phyloP scores from a whole-genome alignment of 2,329 filamentous ascomycete genomes.

The Graphilbum ipis-grandicollis region DNA sequence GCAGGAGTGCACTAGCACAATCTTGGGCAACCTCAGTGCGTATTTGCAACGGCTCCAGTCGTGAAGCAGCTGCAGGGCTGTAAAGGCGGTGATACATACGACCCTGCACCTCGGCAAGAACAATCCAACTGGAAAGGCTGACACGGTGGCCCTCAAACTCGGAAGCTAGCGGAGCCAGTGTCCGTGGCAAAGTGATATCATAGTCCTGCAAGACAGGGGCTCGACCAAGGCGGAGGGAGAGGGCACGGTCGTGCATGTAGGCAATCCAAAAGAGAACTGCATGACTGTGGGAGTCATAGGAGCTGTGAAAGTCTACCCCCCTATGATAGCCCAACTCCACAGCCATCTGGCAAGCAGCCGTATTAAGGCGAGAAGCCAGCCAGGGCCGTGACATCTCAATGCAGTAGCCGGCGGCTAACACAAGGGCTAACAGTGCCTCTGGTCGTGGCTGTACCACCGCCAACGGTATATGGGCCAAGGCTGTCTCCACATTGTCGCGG shows the following conservation, averaged over 20 bases:
- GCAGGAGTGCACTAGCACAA: no score
- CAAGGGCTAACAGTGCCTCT: slow-evolving; percentile 39
- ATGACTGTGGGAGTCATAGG: neutral
- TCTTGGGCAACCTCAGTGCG: no score
- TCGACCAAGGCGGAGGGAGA: slow-evolving; percentile 41
- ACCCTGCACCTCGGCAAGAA: slow-evolving; percentile 37
- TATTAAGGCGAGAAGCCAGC: slow-evolving; percentile 42
- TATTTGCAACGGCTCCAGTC: no score
- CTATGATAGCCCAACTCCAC: slow-evolving; percentile 43
- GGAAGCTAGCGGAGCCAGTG: slow-evolving; percentile 11
- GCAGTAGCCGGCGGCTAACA: slow-evolving; percentile 39
- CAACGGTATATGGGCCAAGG: slow-evolving; percentile 25
- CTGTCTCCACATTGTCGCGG: slow-evolving; percentile 6
- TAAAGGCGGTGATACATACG: slow-evolving; percentile 41
- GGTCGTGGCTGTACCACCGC: slow-evolving; percentile 34
- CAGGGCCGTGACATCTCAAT: slow-evolving; percentile 45
- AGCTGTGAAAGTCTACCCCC: no score
- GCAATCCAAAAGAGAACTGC: slow-evolving; percentile 11
- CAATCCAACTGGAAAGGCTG: slow-evolving; percentile 36
- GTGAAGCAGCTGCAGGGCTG: slow-evolving; percentile 28
- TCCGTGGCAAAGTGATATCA: slow-evolving; percentile 28
- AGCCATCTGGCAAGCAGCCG: slow-evolving; percentile 39
- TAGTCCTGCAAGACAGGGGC: slow-evolving; percentile 38
- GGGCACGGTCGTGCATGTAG: slow-evolving; percentile 30
- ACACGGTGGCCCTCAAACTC: slow-evolving; percentile 23